Evolutionary conservation across 108 stramenopile genomes (phyloP), one percentile per base, ranked within the genome.

Genomic region (Pinguiococcus pyrenoidosus): DNA sequence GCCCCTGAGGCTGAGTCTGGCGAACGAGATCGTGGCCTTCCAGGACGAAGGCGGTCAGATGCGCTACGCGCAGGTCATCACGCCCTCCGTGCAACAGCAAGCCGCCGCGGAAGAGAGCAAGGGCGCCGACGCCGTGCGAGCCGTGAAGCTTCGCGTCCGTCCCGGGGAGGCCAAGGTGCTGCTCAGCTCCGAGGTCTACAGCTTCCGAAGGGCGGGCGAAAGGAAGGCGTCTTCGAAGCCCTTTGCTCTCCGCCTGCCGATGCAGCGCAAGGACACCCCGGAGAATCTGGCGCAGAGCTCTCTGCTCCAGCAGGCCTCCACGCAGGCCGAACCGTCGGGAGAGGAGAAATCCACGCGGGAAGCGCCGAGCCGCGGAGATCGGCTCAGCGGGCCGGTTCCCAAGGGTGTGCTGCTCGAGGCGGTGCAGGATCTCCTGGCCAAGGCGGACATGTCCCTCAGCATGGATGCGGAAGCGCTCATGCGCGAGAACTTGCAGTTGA

Each of bases 381-480:
- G 51, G 17, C 27, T 0, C 21, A 14, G 35, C 0, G 37, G 51
- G 7, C 43, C 26, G 16, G 33, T 54, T 3, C 33, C 22, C 40
- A 34, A 41, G 32, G 25, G 32, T 0, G 32, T 44, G 54, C 43
- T 54, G 4, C 7, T 54, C 24, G 54, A 44, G 6, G 54, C 54
- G 16, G 54, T 54, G 28, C 32, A 43, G 9, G 54, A 54, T 43
- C 43, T 54, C n/a, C 54, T 54, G 3, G 54, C 37, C 13, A 41
- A 25, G 10, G 54, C 54, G 13, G 54, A 54, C 9, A 9, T 54
- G 24, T 54, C 54, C 9, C 37, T 54, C 22, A 44, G 43, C 32
- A 22, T 24, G 13, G 54, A 54, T 25, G 43, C 43, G 43, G 54
- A 38, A 3, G 29, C 28, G 24, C 30, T 14, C 9, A 32, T 54